Evolutionary conservation across 2,329 filamentous ascomycete genomes (phyloP).

Genomic region (Botrytis deweyae): DNA sequence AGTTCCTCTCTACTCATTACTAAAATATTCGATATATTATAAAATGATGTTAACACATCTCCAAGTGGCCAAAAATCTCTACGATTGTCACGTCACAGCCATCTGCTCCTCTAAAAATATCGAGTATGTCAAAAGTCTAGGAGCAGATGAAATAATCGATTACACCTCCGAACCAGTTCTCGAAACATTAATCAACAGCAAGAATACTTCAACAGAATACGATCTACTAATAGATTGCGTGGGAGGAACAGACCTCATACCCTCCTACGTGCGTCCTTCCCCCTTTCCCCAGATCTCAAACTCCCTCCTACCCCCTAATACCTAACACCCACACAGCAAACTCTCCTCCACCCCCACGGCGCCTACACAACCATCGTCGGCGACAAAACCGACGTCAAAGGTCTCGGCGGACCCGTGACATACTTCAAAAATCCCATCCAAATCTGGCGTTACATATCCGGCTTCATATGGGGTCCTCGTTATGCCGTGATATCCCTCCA

Average conservation of each 20-base stretch:
- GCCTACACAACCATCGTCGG: conserved; percentile 39
- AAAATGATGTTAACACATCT: conserved; percentile 1
- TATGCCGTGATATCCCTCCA: conserved; percentile 33
- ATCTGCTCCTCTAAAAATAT: conserved; percentile 36
- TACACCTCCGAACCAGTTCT: conserved; percentile 32
- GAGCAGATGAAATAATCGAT: conserved; percentile 37
- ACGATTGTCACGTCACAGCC: conserved; percentile 36
- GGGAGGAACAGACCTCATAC: conserved; percentile 40
- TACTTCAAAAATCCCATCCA: conserved; percentile 34
- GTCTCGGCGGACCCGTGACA: conserved; percentile 34
- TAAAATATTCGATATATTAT: neutral
- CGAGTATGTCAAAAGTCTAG: conserved; percentile 32
- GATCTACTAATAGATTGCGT: conserved; percentile 39
- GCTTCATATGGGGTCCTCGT: conserved; percentile 35
- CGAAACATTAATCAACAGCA: conserved; percentile 24
- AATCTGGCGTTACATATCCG: conserved; percentile 34
- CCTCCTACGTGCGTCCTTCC: conserved; percentile 28
- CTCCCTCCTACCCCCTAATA: conserved; percentile 4
- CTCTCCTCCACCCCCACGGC: conserved; percentile 32
- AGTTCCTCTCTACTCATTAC: conserved; percentile 7
- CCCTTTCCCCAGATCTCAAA: neutral
- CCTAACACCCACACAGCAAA: conserved; percentile 22
- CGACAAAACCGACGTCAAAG: conserved; percentile 33
- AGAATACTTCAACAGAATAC: conserved; percentile 18
- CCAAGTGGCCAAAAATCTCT: conserved; percentile 34